A percentile compares a stretch with the other conserved stretches of the same genome.
These are phyloP conservation scores for Suhomyces yuchorum DNA, from an alignment of 1,139 yeast species.

Conservation along the genomic window DNA sequence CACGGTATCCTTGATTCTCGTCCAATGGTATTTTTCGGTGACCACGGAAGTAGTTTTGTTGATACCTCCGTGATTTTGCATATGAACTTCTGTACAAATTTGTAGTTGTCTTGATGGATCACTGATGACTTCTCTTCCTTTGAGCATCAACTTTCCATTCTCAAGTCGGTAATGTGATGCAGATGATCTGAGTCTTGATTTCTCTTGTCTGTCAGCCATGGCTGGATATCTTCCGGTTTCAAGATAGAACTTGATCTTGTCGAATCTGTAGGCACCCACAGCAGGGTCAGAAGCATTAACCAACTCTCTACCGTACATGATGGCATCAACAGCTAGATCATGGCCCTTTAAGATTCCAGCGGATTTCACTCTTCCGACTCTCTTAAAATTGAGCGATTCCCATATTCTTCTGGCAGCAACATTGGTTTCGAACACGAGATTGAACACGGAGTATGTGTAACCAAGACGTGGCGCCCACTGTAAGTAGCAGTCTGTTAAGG, in stretches of 20 bases:
- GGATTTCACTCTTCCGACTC: slow-evolving; percentile 76
- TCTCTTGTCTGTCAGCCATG: slow-evolving; percentile 77
- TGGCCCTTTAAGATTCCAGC: slow-evolving; percentile 88
- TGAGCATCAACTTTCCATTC: slow-evolving; percentile 73
- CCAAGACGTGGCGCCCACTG: slow-evolving; percentile 93
- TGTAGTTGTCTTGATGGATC: slow-evolving; percentile 74
- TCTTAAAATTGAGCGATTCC: slow-evolving; percentile 75
- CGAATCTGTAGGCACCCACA: slow-evolving; percentile 66
- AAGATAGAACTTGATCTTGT: slow-evolving; percentile 73
- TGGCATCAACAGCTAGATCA: slow-evolving; percentile 79
- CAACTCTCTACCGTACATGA: slow-evolving; percentile 64
- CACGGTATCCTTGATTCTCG: slow-evolving; percentile 85
- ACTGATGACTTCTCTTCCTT: slow-evolving; percentile 79
- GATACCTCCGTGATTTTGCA: slow-evolving; percentile 80
- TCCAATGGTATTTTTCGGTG: slow-evolving; percentile 86
- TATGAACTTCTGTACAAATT: slow-evolving; percentile 73
- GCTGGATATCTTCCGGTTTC: slow-evolving; percentile 88
- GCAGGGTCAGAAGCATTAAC: slow-evolving; percentile 52
- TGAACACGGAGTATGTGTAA: slow-evolving; percentile 80
- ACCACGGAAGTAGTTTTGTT: slow-evolving; percentile 81
- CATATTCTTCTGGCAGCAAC: slow-evolving; percentile 78
- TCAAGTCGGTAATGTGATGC: slow-evolving; percentile 75
- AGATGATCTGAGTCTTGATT: slow-evolving; percentile 78
- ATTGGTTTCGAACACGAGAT: slow-evolving; percentile 86
- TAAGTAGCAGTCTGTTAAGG: slow-evolving; percentile 77